Conservation (phyloP, 2,329 filamentous ascomycete species). For the Xylaria sp. region DNA sequence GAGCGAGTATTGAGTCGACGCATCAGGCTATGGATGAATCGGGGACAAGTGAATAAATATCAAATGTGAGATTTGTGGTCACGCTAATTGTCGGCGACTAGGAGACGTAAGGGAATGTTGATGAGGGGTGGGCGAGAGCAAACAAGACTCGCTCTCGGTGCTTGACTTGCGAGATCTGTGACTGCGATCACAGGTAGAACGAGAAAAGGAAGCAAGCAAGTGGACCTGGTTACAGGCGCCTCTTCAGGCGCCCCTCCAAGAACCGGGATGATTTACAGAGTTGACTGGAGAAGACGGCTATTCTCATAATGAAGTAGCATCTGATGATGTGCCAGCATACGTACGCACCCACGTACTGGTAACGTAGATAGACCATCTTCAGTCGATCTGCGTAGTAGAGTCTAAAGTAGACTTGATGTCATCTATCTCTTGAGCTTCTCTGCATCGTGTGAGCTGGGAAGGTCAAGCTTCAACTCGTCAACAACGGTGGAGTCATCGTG, state of each 20-base stretch:
- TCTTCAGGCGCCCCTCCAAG: background rate
- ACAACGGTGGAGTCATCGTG: constrained; percentile 26
- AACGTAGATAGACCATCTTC: constrained; percentile 5
- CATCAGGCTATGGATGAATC: background rate
- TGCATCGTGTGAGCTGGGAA: constrained; percentile 14
- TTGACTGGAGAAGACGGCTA: background rate
- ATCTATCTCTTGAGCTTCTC: constrained; percentile 14
- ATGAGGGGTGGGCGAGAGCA: background rate
- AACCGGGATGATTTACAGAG: background rate
- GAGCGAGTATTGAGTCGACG: background rate
- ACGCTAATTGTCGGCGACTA: background rate
- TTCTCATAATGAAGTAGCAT: background rate
- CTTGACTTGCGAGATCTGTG: background rate
- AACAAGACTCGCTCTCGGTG: background rate
- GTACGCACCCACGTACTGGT: background rate
- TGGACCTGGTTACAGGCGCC: background rate
- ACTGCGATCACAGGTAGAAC: background rate
- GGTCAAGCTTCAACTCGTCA: constrained; percentile 30
- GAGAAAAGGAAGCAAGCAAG: background rate
- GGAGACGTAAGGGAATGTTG: background rate
- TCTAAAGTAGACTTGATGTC: constrained; percentile 12
- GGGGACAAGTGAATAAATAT: background rate
- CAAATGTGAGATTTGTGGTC: constrained; percentile 1
- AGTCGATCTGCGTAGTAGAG: constrained; percentile 38
- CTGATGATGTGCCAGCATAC: background rate